Percentiles rank a stretch among this genome's conserved stretches.
phyloP scores from a whole-genome alignment of 1,139 yeast species.

The Candida albicans region DNA sequence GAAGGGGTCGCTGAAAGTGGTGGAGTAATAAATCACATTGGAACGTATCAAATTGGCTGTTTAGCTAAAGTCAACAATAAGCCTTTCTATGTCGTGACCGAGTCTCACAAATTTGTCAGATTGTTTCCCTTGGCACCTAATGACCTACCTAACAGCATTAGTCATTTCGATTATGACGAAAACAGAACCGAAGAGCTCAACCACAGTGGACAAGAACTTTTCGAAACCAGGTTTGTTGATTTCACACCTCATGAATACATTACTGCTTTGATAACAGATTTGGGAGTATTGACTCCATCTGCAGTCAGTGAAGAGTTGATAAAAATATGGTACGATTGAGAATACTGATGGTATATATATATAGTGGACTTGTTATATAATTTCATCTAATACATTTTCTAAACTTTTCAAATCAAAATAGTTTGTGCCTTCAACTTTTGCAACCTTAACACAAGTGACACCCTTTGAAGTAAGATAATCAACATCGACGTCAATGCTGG shows the following conservation, averaged over 20 bases:
- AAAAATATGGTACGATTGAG: constrained; percentile 92
- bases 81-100: constrained; percentile 93
- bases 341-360: background rate
- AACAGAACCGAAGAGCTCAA: constrained; percentile 16
- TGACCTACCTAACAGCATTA: constrained; percentile 70
- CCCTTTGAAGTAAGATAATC: constrained; percentile 36
- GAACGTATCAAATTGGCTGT: constrained; percentile 93
- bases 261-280: constrained; percentile 92
- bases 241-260: constrained; percentile 95
- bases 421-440: constrained; percentile 19
- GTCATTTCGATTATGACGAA: constrained; percentile 18
- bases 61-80: constrained; percentile 87
- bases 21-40: constrained; percentile 94
- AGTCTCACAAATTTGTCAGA: constrained; percentile 93
- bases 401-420: constrained; percentile 40
- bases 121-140: constrained; percentile 92
- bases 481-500: constrained; percentile 49
- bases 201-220: constrained; percentile 24
- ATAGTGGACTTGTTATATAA: constrained; percentile 3
- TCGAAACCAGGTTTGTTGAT: constrained; percentile 58
- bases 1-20: constrained; percentile 99
- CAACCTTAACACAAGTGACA: constrained; percentile 48
- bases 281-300: constrained; percentile 95
- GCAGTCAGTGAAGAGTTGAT: constrained; percentile 97
- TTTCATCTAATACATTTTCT: constrained; percentile 8